Base-by-base conservation (phyloP, 2,329 filamentous ascomycete genomes). In the Corniculantispora saksenae region DNA sequence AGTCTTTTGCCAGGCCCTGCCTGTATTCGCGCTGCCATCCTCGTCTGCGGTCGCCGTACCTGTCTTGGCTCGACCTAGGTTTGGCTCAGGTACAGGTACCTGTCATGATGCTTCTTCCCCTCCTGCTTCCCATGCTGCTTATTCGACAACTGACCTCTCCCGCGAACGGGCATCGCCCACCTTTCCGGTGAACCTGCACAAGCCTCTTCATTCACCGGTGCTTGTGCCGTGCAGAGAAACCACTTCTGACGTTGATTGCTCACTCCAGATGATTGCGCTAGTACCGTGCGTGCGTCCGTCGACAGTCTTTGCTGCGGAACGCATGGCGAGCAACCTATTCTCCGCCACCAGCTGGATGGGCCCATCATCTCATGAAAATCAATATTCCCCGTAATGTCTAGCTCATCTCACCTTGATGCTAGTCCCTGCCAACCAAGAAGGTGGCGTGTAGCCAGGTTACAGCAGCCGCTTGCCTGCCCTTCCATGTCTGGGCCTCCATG, bases 381-480 rank as follows among this genome's bases (percentile, higher is more conserved):
- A 40, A 40, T 21, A 51, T 27, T 32, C 25, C 57, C 45, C 23
- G 45, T 43, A n/a, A 27, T 27, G 35, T 9, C 47, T 15, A 13
- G 19, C 43, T n/a, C 56, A 7, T 48, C 43, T 35, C 56, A 19
- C 43, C 19, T 23, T n/a, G 43, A 60, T 27, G 45, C 17, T 25
- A 5, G 27, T 48, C 45, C 21, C 29, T 23, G 45, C 15, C 48
- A 43, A 35, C 9, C 8, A 48, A 21, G 7, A 48, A 12, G 32
- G 35, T 61, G 48, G 59, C 17, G 59, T 61, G 48, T 25, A 25
- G 35, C n/a, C n/a, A n/a, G n/a, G n/a, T n/a, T n/a, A n/a, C 60
- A 62, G 38, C 51, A 62, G 40, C 25, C 60, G 50, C 60, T 40
- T 62, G 13, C 40, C 35, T 38, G 8, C 35, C 35, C 35, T 38